These are phyloP conservation scores for Scolecobasidium constrictum DNA, from an alignment of 2,329 filamentous ascomycete genomes.

Conservation along the genomic window DNA sequence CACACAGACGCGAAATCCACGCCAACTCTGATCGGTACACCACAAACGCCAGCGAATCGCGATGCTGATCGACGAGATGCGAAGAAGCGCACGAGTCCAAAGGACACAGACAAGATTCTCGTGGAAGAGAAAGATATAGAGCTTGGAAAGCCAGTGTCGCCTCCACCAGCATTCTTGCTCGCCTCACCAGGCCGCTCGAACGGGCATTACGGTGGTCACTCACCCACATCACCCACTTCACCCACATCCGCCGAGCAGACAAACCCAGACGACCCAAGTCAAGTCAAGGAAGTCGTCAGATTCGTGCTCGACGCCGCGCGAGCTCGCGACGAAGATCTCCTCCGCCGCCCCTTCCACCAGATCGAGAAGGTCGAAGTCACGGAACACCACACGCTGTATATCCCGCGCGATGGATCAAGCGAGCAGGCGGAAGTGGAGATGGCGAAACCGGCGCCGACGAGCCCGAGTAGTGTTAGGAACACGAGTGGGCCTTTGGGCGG, in stretches of 20 bases:
- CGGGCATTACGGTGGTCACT: background rate
- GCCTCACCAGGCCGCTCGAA: background rate
- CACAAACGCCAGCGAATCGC: conserved; percentile 10
- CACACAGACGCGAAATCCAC: conserved; percentile 23
- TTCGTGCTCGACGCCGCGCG: conserved; percentile 79
- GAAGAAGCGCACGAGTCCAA: background rate
- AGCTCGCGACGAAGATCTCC: conserved; percentile 58
- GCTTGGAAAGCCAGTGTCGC: conserved; percentile 4
- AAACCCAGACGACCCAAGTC: conserved; percentile 5
- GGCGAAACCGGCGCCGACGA: background rate
- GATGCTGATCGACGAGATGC: background rate
- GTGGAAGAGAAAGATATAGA: background rate
- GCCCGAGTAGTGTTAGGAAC: background rate
- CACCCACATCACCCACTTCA: conserved; percentile 8
- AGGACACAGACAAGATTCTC: background rate
- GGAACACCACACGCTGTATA: conserved; percentile 1
- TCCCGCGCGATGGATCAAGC: background rate
- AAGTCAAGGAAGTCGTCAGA: conserved; percentile 49
- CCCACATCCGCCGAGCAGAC: conserved; percentile 1
- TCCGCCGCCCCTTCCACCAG: conserved; percentile 57
- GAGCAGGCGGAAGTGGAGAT: background rate
- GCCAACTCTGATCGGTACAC: conserved; percentile 11
- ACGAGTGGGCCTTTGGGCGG: background rate
- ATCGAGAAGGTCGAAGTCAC: conserved; percentile 36
- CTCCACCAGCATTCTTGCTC: conserved; percentile 6